These are phyloP conservation scores for Rhizopogon roseolus DNA, from an alignment of 768 basidiomycete species.

Conservation along the genomic window DNA sequence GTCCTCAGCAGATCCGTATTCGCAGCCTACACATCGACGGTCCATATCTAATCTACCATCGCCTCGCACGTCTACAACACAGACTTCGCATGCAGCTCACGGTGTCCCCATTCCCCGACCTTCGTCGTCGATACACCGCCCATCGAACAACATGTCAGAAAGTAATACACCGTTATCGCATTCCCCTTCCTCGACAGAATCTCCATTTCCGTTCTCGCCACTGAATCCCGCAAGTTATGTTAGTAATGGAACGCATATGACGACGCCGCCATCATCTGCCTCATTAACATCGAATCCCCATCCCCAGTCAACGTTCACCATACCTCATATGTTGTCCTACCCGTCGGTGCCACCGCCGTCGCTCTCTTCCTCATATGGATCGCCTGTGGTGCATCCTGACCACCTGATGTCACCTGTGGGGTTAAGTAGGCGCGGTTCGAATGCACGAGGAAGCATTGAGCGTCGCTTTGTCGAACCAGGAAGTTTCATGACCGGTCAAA, in stretches of 20 bases:
- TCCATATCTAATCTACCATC: slow-evolving; percentile 32
- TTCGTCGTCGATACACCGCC: slow-evolving; percentile 57
- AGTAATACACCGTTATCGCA: slow-evolving; percentile 60
- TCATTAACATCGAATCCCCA: slow-evolving; percentile 43
- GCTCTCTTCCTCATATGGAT: slow-evolving; percentile 73
- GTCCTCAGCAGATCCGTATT: slow-evolving; percentile 58
- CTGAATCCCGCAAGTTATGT: slow-evolving; percentile 50
- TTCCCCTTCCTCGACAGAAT: slow-evolving; percentile 63
- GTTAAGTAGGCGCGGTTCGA: slow-evolving; percentile 49
- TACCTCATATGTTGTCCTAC: slow-evolving; percentile 54
- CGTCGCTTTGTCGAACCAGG: slow-evolving; percentile 23
- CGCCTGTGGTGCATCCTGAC: slow-evolving; percentile 54
- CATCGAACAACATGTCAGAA: slow-evolving; percentile 40
- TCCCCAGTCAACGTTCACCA: slow-evolving; percentile 22
- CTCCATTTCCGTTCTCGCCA: slow-evolving; percentile 66
- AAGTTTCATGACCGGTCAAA: slow-evolving; percentile 28
- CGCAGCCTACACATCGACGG: slow-evolving; percentile 67
- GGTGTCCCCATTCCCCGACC: slow-evolving; percentile 77
- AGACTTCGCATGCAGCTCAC: slow-evolving; percentile 33
- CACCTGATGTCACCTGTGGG: slow-evolving; percentile 46
- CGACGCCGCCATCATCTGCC: slow-evolving; percentile 68
- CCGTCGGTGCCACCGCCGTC: slow-evolving; percentile 84
- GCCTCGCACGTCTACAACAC: slow-evolving; percentile 20
- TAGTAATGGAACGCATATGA: slow-evolving; percentile 59
- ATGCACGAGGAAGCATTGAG: slow-evolving; percentile 28